Evolutionary conservation across 225 moss, liverwort and hornwort genomes (phyloP).

Genomic region (Straminergon stramineum): DNA sequence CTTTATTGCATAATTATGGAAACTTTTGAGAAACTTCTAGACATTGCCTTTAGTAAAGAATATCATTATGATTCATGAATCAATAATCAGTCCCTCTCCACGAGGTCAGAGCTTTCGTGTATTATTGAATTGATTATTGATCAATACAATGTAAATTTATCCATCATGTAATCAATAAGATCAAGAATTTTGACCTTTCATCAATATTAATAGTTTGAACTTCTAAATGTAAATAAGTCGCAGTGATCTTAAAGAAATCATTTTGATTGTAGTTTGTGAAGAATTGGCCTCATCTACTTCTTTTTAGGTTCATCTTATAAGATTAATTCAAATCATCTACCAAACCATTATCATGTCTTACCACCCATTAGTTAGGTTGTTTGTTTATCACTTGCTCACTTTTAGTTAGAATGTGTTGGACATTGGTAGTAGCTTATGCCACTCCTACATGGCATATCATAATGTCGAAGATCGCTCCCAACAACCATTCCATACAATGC

Average conservation of each 20-base stretch:
- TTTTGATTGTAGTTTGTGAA: not conserved
- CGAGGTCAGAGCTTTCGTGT: not conserved
- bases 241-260: rapidly evolving
- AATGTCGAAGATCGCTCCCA: not conserved
- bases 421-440: too few species aligned
- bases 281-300: not conserved
- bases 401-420: not conserved
- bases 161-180: too few species aligned
- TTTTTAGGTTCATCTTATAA: not conserved
- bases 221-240: not conserved
- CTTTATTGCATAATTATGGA: not conserved
- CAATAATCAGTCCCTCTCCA: rapidly evolving
- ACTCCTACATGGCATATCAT: too few species aligned
- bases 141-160: not conserved
- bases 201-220: not conserved
- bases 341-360: not conserved
- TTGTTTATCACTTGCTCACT: rapidly evolving
- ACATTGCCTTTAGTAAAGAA: too few species aligned
- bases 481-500: not conserved
- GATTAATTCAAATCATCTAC: not conserved
- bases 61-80: not conserved
- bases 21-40: not conserved
- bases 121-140: too few species aligned
- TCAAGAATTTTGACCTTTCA: not conserved
- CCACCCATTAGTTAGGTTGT: too few species aligned